Base-by-base conservation (phyloP, 164 flowering plant genomes). In the Piper longum region DNA sequence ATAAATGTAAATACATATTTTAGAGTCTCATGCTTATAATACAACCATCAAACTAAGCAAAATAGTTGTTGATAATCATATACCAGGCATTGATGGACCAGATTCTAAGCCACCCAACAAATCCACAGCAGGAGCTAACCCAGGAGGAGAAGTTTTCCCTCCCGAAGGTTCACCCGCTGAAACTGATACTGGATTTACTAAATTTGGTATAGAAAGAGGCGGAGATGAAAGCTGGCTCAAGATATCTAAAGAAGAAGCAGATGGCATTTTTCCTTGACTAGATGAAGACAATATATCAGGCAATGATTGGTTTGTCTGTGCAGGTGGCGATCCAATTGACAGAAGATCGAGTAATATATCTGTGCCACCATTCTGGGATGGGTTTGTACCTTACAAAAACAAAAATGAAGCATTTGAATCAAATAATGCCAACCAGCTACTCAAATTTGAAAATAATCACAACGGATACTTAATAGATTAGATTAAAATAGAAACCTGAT, bases 291-390 rank as follows among this genome's bases (percentile, higher is more conserved):
- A 62, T 42, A 77, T 71, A 70, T 83, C 84, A 57, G 72, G 51
- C 59, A 75, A 56, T 60, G 90, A 74, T 59, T 75, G 64, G 66
- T 70, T 71, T 70, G 72, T 82, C 57, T 80, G 81, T 36, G 68
- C 74, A 70, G 87, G 82, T 67, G 86, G 72, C 42, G 81, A 71
- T 71, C 95, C 98, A 65, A 88, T 83, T 60, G 96, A 89, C 72
- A 92, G 75, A 52, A 92, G 86, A 78, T 89, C 96, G 69, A 92
- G 70, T 6, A 92, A 81, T 72, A 73, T 81, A 81, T 89, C 96
- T 19, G 90, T 79, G 41, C 92, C 88, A 71, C 75, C 75, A 75
- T 81, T 77, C 66, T 82, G 78, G 69, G 79, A 71, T 76, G 76
- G 82, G 75, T 69, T 72, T 55, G 71, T 64, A 67, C 83, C 96